Percentiles rank a stretch among this genome's conserved stretches.
Evolutionary conservation across 805 yeast genomes (phyloP).

Genomic region (Priceomyces medius): DNA sequence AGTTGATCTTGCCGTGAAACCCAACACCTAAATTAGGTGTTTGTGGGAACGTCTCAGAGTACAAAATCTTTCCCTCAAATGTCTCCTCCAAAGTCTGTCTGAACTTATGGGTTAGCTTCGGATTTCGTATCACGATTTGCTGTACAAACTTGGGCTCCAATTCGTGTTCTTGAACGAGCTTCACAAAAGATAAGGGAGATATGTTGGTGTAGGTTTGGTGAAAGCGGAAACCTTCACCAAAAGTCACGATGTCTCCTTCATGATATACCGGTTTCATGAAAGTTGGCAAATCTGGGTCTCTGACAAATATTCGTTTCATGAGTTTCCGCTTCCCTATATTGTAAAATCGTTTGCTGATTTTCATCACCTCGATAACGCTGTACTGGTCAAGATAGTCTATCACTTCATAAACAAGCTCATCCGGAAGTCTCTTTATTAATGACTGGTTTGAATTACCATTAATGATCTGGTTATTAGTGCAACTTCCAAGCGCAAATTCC

Average conservation of each 20-base stretch:
- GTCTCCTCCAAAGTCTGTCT: not conserved
- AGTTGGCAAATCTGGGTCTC: conserved; percentile 6
- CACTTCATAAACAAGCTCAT: conserved; percentile 8
- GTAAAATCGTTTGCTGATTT: conserved; percentile 4
- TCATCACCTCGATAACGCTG: conserved; percentile 6
- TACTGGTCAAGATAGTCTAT: conserved; percentile 10
- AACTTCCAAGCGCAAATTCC: no score
- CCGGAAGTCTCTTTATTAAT: conserved; percentile 6
- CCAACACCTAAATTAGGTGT: not conserved
- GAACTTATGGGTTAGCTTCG: not conserved
- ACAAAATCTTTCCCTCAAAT: not conserved
- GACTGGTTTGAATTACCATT: no score
- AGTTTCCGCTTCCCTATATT: conserved; percentile 5
- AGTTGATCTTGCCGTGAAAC: not conserved
- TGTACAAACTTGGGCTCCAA: conserved; percentile 3
- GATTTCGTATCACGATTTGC: conserved; percentile 1
- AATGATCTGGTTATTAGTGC: no score
- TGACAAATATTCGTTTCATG: conserved; percentile 8
- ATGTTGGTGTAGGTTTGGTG: conserved; percentile 1
- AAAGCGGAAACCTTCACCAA: conserved; percentile 1
- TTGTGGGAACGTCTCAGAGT: conserved; percentile 1
- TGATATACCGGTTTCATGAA: conserved; percentile 3
- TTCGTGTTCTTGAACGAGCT: conserved; percentile 3
- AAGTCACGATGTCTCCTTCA: conserved; percentile 5
- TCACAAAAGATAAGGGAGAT: conserved; percentile 4